Conservation (phyloP, 129 eudicot genomes). For the Ambrosia trifida region DNA sequence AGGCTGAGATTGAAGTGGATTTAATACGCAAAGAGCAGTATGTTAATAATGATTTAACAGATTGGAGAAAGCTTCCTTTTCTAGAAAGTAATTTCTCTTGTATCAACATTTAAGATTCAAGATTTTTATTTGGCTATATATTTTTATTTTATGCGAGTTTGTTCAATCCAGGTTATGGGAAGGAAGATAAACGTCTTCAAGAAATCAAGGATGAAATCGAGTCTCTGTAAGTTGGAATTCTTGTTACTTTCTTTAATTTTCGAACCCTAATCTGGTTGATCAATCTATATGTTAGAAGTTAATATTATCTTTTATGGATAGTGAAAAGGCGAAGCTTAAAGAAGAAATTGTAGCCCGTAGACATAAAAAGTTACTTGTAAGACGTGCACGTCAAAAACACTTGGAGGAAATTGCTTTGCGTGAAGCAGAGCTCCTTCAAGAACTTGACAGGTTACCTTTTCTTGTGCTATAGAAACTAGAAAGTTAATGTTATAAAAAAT, state of each 20-base stretch:
- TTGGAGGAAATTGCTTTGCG: conserved; percentile 79
- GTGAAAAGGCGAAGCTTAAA: conserved; percentile 76
- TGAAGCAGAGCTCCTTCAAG: conserved; percentile 83
- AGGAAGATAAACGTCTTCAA: conserved; percentile 68
- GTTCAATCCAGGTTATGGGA: conserved; percentile 51
- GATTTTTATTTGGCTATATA: conserved; percentile 10
- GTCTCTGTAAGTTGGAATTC: conserved; percentile 58
- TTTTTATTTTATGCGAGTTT: conserved; percentile 17
- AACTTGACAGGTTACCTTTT: conserved; percentile 77
- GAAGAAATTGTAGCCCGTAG: conserved; percentile 81
- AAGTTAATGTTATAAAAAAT: too few relatives aligned
- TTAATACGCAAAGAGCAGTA: conserved; percentile 59
- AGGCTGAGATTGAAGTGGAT: conserved; percentile 93
- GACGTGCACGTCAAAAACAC: conserved; percentile 70
- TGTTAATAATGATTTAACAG: conserved; percentile 35
- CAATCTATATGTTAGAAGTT: conserved; percentile 6
- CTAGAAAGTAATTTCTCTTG: conserved; percentile 43
- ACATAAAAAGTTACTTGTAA: conserved; percentile 69
- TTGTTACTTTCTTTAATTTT: conserved; percentile 7
- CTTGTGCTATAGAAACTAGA: neutral
- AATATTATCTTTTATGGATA: conserved; percentile 25
- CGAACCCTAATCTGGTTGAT: too few relatives aligned
- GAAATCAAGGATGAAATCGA: conserved; percentile 70
- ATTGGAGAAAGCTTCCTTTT: conserved; percentile 54
- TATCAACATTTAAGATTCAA: conserved; percentile 10